Evolutionary conservation across 352 stramenopile genomes (phyloP).

Genomic region (Phytophthora pinifolia): DNA sequence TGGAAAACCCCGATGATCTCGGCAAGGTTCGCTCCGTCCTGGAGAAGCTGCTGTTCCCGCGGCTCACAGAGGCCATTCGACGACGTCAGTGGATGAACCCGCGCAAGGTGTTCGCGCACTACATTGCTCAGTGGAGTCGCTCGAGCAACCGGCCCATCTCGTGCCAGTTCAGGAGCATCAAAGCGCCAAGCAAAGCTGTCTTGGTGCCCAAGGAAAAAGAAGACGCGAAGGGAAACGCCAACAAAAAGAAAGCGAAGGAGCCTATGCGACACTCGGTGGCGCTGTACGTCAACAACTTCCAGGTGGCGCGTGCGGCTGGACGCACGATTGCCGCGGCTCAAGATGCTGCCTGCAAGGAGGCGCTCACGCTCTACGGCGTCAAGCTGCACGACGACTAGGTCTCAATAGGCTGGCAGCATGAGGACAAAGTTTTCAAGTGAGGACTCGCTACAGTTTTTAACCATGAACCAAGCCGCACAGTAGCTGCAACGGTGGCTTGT

Average conservation of each 20-base stretch:
- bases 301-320: conserved; percentile 58
- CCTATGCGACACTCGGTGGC: conserved; percentile 52
- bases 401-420: conserved; percentile 5
- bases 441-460: too few relatives aligned
- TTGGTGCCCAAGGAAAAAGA: conserved; percentile 31
- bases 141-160: conserved; percentile 30
- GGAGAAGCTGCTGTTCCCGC: conserved; percentile 59
- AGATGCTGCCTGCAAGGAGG: conserved; percentile 66
- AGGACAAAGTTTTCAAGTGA: too few relatives aligned
- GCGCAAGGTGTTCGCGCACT: conserved; percentile 65
- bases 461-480: background rate
- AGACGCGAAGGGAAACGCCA: conserved; percentile 10
- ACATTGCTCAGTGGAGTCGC: conserved; percentile 58
- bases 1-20: conserved; percentile 68
- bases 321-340: conserved; percentile 71
- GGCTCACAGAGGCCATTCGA: conserved; percentile 70
- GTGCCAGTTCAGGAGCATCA: conserved; percentile 59
- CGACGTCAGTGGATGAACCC: conserved; percentile 85
- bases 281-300: conserved; percentile 66
- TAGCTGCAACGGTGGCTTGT: conserved; percentile 1
- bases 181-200: conserved; percentile 15
- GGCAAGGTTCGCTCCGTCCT: conserved; percentile 65
- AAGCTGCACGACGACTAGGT: conserved; percentile 45
- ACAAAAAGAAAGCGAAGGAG: conserved; percentile 28
- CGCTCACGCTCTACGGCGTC: conserved; percentile 67